phyloP scores from a whole-genome alignment of 495 filamentous ascomycete species.

The Tirmania nivea region DNA sequence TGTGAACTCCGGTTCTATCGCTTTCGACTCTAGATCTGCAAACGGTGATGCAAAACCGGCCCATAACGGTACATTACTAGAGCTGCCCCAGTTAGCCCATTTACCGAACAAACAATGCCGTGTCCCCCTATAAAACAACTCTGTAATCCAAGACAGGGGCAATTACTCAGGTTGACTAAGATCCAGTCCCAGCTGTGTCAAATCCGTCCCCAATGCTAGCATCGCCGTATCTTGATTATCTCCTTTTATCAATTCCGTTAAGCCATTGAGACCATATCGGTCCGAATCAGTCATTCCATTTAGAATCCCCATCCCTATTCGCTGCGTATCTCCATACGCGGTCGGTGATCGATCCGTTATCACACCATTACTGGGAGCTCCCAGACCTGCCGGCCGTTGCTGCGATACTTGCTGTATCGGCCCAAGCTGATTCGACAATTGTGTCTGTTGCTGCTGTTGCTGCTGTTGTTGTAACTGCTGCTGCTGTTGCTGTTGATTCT shows the following conservation, averaged over 20 bases:
- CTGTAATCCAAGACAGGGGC: not conserved
- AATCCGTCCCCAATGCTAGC: slow-evolving; percentile 45
- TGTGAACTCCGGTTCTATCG: slow-evolving; percentile 47
- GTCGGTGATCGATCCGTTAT: not conserved
- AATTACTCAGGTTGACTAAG: slow-evolving; percentile 43
- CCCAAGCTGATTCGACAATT: not conserved
- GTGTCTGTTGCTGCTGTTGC: not conserved
- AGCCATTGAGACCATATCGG: slow-evolving; percentile 39
- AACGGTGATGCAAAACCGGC: slow-evolving; percentile 32
- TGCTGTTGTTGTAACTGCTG: not conserved
- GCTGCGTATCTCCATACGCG: slow-evolving; percentile 5
- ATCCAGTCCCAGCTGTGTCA: slow-evolving; percentile 47
- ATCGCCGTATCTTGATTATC: slow-evolving; percentile 39
- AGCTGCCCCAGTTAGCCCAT: not conserved
- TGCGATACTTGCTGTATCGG: slow-evolving; percentile 1
- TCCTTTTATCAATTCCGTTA: slow-evolving; percentile 40
- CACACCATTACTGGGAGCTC: not conserved
- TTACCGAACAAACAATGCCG: too few relatives aligned
- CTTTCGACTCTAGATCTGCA: slow-evolving; percentile 35
- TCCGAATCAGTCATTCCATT: slow-evolving; percentile 45
- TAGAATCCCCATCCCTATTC: slow-evolving; percentile 18
- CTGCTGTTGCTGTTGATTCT: slow-evolving; percentile 27
- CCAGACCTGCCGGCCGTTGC: not conserved
- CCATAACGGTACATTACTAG: slow-evolving; percentile 12
- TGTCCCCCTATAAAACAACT: too few relatives aligned